Conservation (phyloP, 2,329 filamentous ascomycete genomes). For the Phoma sp. region DNA sequence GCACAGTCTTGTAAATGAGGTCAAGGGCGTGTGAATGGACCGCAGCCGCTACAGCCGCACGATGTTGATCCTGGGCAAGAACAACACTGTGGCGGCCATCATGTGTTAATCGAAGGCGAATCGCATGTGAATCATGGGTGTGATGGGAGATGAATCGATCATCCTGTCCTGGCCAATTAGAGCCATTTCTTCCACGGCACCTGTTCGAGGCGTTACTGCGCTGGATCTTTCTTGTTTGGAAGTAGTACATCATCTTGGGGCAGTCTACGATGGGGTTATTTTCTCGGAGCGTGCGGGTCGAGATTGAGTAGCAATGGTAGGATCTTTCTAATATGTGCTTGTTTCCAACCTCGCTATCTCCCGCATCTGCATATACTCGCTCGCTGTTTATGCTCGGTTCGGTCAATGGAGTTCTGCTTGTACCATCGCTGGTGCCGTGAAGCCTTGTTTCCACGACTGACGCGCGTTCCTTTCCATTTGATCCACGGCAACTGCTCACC, state of each 20-base stretch:
- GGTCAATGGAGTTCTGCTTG: conserved; percentile 17
- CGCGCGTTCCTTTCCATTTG: too few relatives aligned
- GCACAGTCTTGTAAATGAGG: conserved; percentile 76
- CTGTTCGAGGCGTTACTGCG: conserved; percentile 48
- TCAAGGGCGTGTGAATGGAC: conserved; percentile 37
- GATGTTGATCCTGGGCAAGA: conserved; percentile 38
- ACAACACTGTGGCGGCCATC: conserved; percentile 40
- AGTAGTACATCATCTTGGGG: conserved; percentile 49
- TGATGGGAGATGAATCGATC: conserved; percentile 31
- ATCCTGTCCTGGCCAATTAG: conserved; percentile 34
- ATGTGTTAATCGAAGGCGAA: conserved; percentile 35
- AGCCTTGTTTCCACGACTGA: not conserved
- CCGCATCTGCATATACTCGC: conserved; percentile 10
- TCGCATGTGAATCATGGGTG: conserved; percentile 39
- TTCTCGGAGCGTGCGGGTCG: conserved; percentile 40
- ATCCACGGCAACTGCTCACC: too few relatives aligned
- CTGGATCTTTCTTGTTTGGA: conserved; percentile 46
- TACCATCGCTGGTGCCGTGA: not conserved
- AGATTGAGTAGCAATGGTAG: conserved; percentile 43
- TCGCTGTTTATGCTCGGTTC: conserved; percentile 2
- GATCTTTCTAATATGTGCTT: conserved; percentile 44
- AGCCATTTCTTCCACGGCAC: conserved; percentile 42
- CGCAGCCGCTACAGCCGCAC: conserved; percentile 35
- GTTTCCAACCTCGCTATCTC: conserved; percentile 6
- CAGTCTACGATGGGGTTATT: conserved; percentile 45